These are phyloP conservation scores for Fusarium sp. DNA, from an alignment of 2,329 filamentous ascomycete genomes.

Conservation along the genomic window DNA sequence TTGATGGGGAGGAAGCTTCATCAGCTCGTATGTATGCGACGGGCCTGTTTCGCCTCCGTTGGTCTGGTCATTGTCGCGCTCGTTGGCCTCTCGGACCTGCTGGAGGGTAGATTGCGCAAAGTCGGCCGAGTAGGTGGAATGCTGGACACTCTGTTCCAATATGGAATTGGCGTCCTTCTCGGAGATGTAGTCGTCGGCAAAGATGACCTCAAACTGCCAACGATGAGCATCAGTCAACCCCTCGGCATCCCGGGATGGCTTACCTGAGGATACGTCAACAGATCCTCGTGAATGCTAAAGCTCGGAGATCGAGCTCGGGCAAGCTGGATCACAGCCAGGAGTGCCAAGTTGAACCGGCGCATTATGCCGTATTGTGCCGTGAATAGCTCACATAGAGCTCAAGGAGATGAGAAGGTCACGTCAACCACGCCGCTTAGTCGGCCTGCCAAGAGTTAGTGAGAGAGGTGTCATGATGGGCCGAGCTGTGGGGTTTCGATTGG, in stretches of 20 bases:
- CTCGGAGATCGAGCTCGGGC: constrained; percentile 62
- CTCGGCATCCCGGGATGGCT: constrained; percentile 35
- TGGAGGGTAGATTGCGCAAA: constrained; percentile 55
- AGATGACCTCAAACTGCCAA: constrained; percentile 81
- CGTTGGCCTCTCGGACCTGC: constrained; percentile 44
- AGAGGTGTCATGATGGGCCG: constrained; percentile 49
- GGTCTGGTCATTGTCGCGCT: constrained; percentile 46
- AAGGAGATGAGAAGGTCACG: constrained; percentile 21
- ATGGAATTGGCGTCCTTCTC: constrained; percentile 76
- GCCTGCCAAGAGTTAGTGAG: constrained; percentile 34
- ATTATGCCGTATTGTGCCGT: constrained; percentile 53
- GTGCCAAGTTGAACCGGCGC: constrained; percentile 61
- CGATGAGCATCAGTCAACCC: constrained; percentile 19
- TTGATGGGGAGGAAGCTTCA: constrained; percentile 75
- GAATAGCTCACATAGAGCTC: constrained; percentile 47
- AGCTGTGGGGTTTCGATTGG: constrained; percentile 35
- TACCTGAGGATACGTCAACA: constrained; percentile 89
- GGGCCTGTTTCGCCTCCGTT: constrained; percentile 14
- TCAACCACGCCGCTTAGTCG: neutral
- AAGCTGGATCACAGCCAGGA: constrained; percentile 60
- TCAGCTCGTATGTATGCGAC: constrained; percentile 74
- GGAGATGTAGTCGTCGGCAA: constrained; percentile 78
- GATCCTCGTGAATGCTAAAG: constrained; percentile 90
- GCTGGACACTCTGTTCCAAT: constrained; percentile 57
- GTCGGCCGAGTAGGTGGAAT: constrained; percentile 56